Percentiles rank a stretch among this genome's conserved stretches.
These are phyloP conservation scores for Floccularia luteovirens DNA, from an alignment of 768 basidiomycete species.

Conservation along the genomic window DNA sequence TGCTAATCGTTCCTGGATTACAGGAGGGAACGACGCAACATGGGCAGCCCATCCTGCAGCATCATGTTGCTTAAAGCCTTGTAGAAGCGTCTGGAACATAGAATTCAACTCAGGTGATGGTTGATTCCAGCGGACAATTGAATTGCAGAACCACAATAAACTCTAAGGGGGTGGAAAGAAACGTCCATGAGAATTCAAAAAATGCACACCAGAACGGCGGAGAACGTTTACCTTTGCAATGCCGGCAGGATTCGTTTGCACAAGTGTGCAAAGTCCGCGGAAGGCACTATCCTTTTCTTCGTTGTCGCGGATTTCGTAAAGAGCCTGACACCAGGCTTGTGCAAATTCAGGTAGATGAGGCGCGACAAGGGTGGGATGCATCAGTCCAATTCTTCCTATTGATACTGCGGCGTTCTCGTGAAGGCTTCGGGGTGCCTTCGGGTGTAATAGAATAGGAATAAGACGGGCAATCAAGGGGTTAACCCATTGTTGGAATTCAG, in stretches of 20 bases:
- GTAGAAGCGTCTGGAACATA: slow-evolving; percentile 90
- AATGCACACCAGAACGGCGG: neutral
- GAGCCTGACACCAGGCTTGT: slow-evolving; percentile 92
- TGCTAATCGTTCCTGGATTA: slow-evolving; percentile 81
- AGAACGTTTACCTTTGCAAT: slow-evolving; percentile 73
- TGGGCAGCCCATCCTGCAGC: slow-evolving; percentile 82
- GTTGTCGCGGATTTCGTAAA: slow-evolving; percentile 98
- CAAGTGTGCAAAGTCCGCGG: slow-evolving; percentile 92
- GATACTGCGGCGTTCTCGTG: slow-evolving; percentile 99
- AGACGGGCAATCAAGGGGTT: slow-evolving; percentile 79
- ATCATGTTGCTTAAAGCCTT: slow-evolving; percentile 86
- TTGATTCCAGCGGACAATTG: slow-evolving; percentile 90
- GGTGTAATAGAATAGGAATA: slow-evolving; percentile 87
- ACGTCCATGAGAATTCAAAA: slow-evolving; percentile 2
- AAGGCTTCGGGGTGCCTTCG: slow-evolving; percentile 87
- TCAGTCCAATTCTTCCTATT: slow-evolving; percentile 91
- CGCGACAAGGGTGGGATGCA: slow-evolving; percentile 84
- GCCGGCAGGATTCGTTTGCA: slow-evolving; percentile 90
- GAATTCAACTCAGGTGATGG: slow-evolving; percentile 87
- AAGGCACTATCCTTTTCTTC: slow-evolving; percentile 99
- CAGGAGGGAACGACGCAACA: slow-evolving; percentile 76
- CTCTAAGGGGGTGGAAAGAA: slow-evolving; percentile 50
- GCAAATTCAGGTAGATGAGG: slow-evolving; percentile 88
- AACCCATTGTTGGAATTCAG: slow-evolving; percentile 91
- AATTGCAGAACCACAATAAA: slow-evolving; percentile 96